Evolutionary conservation across 1,284 basidiomycete genomes (phyloP).

Genomic region (Garcileccinum viscosum): DNA sequence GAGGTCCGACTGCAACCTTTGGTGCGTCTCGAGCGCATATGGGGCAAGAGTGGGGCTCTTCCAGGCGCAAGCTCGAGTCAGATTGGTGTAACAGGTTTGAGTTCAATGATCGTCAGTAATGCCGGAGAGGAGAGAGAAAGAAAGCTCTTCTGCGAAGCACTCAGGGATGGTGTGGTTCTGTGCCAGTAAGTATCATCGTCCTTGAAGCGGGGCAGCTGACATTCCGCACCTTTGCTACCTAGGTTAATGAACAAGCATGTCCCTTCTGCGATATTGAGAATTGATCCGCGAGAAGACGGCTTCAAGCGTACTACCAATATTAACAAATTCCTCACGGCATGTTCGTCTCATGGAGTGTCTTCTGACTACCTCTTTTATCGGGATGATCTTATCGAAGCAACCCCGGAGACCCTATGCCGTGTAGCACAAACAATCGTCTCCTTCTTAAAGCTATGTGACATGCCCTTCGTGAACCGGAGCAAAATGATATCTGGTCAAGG

Average conservation of each 20-base stretch:
- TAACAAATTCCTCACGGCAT: slow-evolving; percentile 75
- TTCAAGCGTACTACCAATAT: slow-evolving; percentile 70
- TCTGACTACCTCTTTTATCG: slow-evolving; percentile 69
- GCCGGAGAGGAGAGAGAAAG: slow-evolving; percentile 77
- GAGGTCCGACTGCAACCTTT: slow-evolving; percentile 69
- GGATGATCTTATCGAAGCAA: slow-evolving; percentile 70
- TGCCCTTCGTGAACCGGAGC: slow-evolving; percentile 48
- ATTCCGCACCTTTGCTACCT: slow-evolving; percentile 6
- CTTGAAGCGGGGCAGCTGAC: neutral
- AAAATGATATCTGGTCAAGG: slow-evolving; percentile 52
- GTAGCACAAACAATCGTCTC: slow-evolving; percentile 74
- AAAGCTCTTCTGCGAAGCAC: slow-evolving; percentile 71
- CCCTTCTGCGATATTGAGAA: slow-evolving; percentile 63
- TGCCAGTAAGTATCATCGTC: slow-evolving; percentile 71
- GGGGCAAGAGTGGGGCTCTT: slow-evolving; percentile 59
- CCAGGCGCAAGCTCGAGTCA: slow-evolving; percentile 51
- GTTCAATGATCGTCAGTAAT: slow-evolving; percentile 48
- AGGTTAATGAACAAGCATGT: slow-evolving; percentile 79
- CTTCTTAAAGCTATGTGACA: slow-evolving; percentile 66
- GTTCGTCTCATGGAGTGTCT: slow-evolving; percentile 65
- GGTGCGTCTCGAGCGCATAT: slow-evolving; percentile 71
- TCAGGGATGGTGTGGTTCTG: slow-evolving; percentile 84
- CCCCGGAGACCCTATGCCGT: slow-evolving; percentile 63
- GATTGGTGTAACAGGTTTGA: slow-evolving; percentile 41
- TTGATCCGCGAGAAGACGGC: slow-evolving; percentile 73